These are phyloP conservation scores for Arthrobotrys musiformis DNA, from an alignment of 2,329 filamentous ascomycete species.

Conservation along the genomic window DNA sequence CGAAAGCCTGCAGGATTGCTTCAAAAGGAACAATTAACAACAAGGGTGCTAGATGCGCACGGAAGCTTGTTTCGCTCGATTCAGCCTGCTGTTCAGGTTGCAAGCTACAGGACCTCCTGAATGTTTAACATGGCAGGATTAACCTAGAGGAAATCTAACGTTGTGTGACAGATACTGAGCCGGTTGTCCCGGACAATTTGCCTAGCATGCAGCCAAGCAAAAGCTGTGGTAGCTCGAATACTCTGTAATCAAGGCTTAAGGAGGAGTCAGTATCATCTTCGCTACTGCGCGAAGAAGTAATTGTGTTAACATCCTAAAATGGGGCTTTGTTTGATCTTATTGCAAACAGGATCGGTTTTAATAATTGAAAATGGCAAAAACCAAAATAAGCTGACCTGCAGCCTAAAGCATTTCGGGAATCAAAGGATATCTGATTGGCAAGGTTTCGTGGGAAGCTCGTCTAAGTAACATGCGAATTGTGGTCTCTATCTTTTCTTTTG, in stretches of 20 bases:
- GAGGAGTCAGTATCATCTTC: neutral
- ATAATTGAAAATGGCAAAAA: neutral
- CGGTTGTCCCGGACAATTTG: neutral
- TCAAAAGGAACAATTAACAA: neutral
- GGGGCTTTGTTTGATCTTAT: constrained; percentile 2
- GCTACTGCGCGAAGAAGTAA: neutral
- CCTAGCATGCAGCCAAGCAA: neutral
- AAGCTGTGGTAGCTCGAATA: neutral
- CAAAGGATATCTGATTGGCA: constrained; percentile 19
- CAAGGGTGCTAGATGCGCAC: constrained; percentile 11
- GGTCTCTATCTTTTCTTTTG: constrained; percentile 2
- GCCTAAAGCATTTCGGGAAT: neutral
- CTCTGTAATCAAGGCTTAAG: neutral
- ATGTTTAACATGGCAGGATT: neutral
- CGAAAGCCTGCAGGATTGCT: neutral
- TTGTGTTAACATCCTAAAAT: neutral
- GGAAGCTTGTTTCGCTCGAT: constrained; percentile 33
- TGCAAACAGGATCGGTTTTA: constrained; percentile 5
- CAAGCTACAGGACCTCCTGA: neutral
- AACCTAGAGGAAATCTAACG: neutral
- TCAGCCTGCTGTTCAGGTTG: neutral
- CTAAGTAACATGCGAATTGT: neutral
- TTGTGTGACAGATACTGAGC: constrained; percentile 8
- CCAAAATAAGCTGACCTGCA: neutral
- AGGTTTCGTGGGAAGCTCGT: neutral